A percentile compares a stretch with the other conserved stretches of the same genome.
Conservation (phyloP, 805 yeast genomes). For the Alloascoidea africana region DNA sequence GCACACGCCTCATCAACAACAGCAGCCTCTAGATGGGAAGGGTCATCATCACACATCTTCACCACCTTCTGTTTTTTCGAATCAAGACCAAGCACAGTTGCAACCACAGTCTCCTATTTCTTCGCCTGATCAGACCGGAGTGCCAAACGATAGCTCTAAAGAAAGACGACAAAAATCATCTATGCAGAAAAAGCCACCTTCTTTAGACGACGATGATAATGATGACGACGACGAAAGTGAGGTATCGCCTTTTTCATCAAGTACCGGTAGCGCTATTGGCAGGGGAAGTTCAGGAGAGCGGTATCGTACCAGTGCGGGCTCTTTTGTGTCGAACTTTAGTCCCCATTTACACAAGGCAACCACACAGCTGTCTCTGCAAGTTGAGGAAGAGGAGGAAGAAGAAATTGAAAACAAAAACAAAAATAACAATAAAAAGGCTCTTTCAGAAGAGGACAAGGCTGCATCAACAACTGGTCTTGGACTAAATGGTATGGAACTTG, state of each 20-base stretch:
- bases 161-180: too few species aligned
- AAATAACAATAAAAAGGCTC: too few species aligned
- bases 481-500: background rate
- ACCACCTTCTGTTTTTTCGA: background rate
- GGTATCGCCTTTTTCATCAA: background rate
- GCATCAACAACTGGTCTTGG: background rate
- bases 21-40: background rate
- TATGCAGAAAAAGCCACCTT: too few species aligned
- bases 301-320: background rate
- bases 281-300: too few species aligned
- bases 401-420: background rate
- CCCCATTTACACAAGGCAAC: too few species aligned
- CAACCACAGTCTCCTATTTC: background rate
- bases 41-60: conserved; percentile 1
- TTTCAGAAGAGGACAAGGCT: background rate
- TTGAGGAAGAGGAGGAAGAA: background rate
- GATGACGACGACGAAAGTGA: background rate
- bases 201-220: background rate
- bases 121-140: background rate
- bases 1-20: background rate
- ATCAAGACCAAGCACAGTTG: background rate
- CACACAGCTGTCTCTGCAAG: background rate
- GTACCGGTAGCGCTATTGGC: too few species aligned
- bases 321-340: background rate
- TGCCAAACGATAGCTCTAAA: too few species aligned